Evolutionary conservation across 495 filamentous ascomycete species (phyloP).

Genomic region (Hypoxylon fragiforme): DNA sequence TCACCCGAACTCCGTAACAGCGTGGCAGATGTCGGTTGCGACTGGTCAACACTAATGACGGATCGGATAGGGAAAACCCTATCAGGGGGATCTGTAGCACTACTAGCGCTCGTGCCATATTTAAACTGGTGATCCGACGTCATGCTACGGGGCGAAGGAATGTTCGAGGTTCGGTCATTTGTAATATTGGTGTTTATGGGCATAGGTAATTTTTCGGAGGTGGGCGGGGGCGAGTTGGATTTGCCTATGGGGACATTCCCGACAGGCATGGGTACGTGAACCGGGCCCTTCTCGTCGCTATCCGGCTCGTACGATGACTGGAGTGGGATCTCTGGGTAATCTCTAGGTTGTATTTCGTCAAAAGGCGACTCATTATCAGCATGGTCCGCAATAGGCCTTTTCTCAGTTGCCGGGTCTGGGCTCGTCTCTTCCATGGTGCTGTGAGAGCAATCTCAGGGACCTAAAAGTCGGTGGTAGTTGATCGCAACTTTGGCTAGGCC

Average conservation of each 20-base stretch:
- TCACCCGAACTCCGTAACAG: conserved; percentile 38
- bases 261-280: not conserved
- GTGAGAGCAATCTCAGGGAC: conserved; percentile 12
- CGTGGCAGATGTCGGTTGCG: conserved; percentile 40
- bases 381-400: conserved; percentile 1
- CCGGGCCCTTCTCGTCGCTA: not conserved
- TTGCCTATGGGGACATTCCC: not conserved
- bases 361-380: conserved; percentile 1
- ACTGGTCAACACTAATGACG: conserved; percentile 70
- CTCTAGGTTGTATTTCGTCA: not conserved
- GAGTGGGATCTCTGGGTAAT: conserved; percentile 1
- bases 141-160: conserved; percentile 34
- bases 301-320: conserved; percentile 2
- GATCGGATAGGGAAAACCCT: conserved; percentile 85
- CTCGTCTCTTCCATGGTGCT: conserved; percentile 23
- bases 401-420: conserved; percentile 6
- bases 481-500: not conserved
- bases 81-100: conserved; percentile 51
- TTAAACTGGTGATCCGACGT: conserved; percentile 33
- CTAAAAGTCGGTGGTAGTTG: conserved; percentile 21
- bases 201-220: not conserved
- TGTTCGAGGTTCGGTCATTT: conserved; percentile 11
- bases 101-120: conserved; percentile 23
- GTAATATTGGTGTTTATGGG: conserved; percentile 3
- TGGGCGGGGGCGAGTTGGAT: not conserved